Percentiles rank a stretch among this genome's conserved stretches.
phyloP scores from a whole-genome alignment of 306 rosid genomes.

The Rosa lucieae region DNA sequence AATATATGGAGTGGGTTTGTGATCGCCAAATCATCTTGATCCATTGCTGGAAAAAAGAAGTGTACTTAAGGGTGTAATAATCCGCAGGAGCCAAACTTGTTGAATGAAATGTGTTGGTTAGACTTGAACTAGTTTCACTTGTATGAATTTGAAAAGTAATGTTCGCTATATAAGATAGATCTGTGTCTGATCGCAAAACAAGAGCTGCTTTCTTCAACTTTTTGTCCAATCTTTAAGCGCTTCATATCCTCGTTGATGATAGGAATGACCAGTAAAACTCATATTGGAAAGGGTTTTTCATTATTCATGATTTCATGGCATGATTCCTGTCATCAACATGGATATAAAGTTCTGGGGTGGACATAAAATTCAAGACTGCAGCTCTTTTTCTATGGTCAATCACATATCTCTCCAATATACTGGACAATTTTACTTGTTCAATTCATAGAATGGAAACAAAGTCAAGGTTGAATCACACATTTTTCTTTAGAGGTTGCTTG shows the following conservation, averaged over 20 bases:
- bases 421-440: neutral
- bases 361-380: neutral
- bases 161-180: slow-evolving; percentile 22
- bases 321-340: neutral
- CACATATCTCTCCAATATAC: neutral
- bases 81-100: neutral
- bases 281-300: no score
- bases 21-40: neutral
- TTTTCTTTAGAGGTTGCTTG: neutral
- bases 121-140: neutral
- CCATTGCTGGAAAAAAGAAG: neutral
- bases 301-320: no score
- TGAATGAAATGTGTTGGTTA: neutral
- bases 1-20: neutral
- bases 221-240: slow-evolving; percentile 23
- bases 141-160: slow-evolving; percentile 10
- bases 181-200: slow-evolving; percentile 24
- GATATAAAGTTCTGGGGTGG: neutral
- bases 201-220: slow-evolving; percentile 28
- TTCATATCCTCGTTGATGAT: slow-evolving; percentile 17
- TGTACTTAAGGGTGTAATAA: neutral
- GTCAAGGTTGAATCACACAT: neutral
- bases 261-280: slow-evolving; percentile 27
- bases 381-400: neutral
- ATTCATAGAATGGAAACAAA: neutral